Conservation (phyloP, 768 basidiomycete genomes). For the Leccinum disarticulatum region DNA sequence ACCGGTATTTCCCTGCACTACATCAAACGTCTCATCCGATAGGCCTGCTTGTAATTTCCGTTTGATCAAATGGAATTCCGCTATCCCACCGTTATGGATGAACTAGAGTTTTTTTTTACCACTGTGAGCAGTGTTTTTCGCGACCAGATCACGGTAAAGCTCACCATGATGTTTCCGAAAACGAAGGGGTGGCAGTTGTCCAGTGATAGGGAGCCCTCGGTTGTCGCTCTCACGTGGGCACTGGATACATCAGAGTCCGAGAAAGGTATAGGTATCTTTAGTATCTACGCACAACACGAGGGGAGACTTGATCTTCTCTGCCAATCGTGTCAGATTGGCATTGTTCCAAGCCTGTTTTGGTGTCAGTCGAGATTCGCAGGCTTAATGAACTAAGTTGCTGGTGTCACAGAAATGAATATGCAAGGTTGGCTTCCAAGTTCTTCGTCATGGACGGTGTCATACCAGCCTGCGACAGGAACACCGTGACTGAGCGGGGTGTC, state of each 20-base stretch:
- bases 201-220: conserved; percentile 85
- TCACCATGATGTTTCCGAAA: conserved; percentile 89
- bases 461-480: conserved; percentile 68
- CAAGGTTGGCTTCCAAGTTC: conserved; percentile 88
- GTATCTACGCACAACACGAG: conserved; percentile 76
- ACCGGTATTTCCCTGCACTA: conserved; percentile 94
- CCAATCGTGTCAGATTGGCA: conserved; percentile 86
- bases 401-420: conserved; percentile 93
- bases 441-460: conserved; percentile 81
- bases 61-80: conserved; percentile 80
- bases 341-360: conserved; percentile 89
- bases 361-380: conserved; percentile 11
- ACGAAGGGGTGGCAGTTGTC: conserved; percentile 97
- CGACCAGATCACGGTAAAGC: not conserved
- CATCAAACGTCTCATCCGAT: conserved; percentile 81
- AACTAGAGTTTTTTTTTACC: conserved; percentile 50
- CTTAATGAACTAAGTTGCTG: conserved; percentile 47
- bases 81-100: conserved; percentile 97
- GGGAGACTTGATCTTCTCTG: conserved; percentile 96
- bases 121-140: not conserved
- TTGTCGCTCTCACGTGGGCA: conserved; percentile 92
- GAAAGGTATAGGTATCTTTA: not conserved
- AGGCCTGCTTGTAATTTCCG: conserved; percentile 73
- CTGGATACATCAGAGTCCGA: conserved; percentile 34
- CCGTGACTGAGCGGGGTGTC: not conserved